These are phyloP conservation scores for Ceratonia siliqua DNA, from an alignment of 306 rosid species.

Conservation along the genomic window DNA sequence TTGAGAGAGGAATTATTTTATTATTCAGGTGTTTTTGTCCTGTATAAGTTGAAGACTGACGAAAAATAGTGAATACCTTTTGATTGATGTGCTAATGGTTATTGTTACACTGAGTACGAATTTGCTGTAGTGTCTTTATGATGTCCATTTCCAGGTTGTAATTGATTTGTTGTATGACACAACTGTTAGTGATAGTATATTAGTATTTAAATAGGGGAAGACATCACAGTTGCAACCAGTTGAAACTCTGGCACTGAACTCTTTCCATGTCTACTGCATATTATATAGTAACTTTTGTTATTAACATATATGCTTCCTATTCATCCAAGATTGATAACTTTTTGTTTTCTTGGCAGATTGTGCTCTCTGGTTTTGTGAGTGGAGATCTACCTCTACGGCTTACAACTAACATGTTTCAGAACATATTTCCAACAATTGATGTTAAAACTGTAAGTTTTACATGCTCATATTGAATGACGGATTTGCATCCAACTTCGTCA, in stretches of 20 bases:
- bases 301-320: not conserved
- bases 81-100: not conserved
- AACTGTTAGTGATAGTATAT: not conserved
- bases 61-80: not conserved
- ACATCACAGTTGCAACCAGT: not conserved
- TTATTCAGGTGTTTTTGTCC: not conserved
- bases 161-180: not conserved
- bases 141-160: not conserved
- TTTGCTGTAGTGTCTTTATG: not conserved
- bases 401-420: slow-evolving; percentile 83
- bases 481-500: slow-evolving; percentile 1
- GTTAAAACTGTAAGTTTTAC: slow-evolving; percentile 81
- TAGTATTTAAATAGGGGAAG: slow-evolving; percentile 1
- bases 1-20: not conserved
- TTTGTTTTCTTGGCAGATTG: slow-evolving; percentile 58
- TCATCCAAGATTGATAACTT: slow-evolving; percentile 15
- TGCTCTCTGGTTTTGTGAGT: slow-evolving; percentile 87
- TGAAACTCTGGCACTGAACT: not conserved
- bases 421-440: slow-evolving; percentile 92
- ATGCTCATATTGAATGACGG: not conserved
- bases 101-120: not conserved
- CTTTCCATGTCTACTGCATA: not conserved
- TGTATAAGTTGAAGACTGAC: not conserved
- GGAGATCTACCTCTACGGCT: slow-evolving; percentile 77
- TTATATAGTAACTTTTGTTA: not conserved